Conservation (phyloP, 768 basidiomycete species). For the Auricularia heimuer region DNA sequence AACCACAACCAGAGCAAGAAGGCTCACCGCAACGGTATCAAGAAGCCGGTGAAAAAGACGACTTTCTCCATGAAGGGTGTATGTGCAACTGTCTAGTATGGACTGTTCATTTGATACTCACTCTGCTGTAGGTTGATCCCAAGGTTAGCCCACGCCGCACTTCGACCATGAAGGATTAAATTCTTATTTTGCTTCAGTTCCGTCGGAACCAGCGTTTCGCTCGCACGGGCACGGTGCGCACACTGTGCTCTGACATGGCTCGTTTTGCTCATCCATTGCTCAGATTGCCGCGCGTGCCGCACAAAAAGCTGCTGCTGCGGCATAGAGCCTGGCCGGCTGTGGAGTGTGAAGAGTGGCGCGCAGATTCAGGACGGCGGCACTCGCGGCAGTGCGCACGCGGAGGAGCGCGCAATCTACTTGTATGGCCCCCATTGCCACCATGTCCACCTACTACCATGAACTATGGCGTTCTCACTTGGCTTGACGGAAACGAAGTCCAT, state of each 20-base stretch:
- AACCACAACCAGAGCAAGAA: constrained; percentile 96
- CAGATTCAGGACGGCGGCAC: not conserved
- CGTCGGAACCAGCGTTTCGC: constrained; percentile 73
- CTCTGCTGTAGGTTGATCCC: constrained; percentile 52
- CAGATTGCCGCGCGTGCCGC: constrained; percentile 62
- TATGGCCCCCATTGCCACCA: not conserved
- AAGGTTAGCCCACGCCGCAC: constrained; percentile 42
- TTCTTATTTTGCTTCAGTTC: constrained; percentile 41
- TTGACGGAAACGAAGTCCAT: not conserved
- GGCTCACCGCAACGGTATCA: constrained; percentile 98
- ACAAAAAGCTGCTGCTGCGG: constrained; percentile 33
- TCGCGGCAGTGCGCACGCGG: not conserved
- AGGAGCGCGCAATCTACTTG: not conserved
- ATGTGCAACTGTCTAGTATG: constrained; percentile 28
- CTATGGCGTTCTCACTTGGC: not conserved
- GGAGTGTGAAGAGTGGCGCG: constrained; percentile 13
- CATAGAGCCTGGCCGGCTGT: constrained; percentile 22
- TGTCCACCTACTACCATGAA: not conserved
- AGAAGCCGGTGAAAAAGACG: constrained; percentile 61
- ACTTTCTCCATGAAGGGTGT: constrained; percentile 87
- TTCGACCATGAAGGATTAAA: constrained; percentile 9
- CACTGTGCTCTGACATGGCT: constrained; percentile 5
- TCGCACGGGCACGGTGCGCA: constrained; percentile 60
- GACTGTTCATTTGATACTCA: constrained; percentile 1
- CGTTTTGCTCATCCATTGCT: constrained; percentile 2